Conservation (phyloP, 2,329 filamentous ascomycete species). For the Conoideocrella luteorostrata region DNA sequence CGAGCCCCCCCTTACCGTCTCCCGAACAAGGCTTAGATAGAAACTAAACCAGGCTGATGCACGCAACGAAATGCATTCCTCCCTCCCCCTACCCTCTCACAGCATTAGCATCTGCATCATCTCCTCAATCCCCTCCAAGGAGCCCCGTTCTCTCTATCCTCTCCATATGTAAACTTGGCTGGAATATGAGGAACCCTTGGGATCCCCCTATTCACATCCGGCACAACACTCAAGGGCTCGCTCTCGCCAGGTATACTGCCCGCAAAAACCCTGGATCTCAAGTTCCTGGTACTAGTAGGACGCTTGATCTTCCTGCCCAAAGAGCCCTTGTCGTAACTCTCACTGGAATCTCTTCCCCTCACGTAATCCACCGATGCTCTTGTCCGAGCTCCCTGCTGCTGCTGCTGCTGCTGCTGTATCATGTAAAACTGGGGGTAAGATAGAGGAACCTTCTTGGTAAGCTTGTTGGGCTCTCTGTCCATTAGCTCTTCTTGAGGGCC, state of each 20-base stretch:
- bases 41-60: too few relatives aligned
- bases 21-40: too few relatives aligned
- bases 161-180: conserved; percentile 31
- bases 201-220: conserved; percentile 41
- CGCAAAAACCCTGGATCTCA: background rate
- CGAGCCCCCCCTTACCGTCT: too few relatives aligned
- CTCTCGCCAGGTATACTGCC: conserved; percentile 4
- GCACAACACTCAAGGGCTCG: conserved; percentile 32
- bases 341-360: background rate
- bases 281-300: conserved; percentile 5
- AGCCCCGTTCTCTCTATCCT: conserved; percentile 27
- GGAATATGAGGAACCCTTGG: conserved; percentile 39
- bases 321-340: background rate
- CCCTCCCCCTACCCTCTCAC: too few relatives aligned
- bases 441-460: conserved; percentile 18
- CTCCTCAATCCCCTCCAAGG: conserved; percentile 24
- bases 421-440: background rate
- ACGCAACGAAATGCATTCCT: background rate
- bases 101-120: conserved; percentile 7
- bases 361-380: conserved; percentile 1
- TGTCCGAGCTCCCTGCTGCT: background rate
- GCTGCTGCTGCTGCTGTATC: too few relatives aligned
- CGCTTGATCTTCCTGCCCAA: conserved; percentile 6
- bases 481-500: background rate
- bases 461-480: conserved; percentile 16